Evolutionary conservation across 331 rosid species (phyloP), one percentile per base, ranked within the genome.

Genomic region (Malus hybrid): DNA sequence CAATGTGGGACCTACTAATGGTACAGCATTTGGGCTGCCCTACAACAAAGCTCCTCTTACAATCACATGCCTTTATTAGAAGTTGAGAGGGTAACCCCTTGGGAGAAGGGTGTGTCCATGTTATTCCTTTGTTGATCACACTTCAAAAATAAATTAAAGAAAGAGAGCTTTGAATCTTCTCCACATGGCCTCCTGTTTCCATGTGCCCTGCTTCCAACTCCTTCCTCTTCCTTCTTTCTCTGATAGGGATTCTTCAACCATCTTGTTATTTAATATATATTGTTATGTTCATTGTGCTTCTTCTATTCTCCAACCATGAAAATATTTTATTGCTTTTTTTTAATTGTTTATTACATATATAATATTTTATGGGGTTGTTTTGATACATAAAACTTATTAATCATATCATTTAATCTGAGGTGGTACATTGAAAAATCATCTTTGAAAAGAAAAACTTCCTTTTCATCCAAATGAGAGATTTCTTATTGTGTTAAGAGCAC

Each of bases 111-210:
- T 81, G 88, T 75, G 76, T 82, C 88, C 90, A 84, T 90, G 89
- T 87, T 82, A 81, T 82, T 88, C 87, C 78, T 79, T 81, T 81
- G 83, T 73, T 84, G 68, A 78, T 81, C 72, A 10, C 72, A 10
- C 34, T 42, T 57, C 2, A 29, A 61, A 48, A 61, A 44, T 11
- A 13, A 55, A 77, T 56, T 44, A 80, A 80, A 75, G 52, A 81
- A 85, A 83, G 77, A 80, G 84, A 86, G 77, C 78, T 84, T 84
- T 85, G 93, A 86, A 87, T 89, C 93, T 88, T 88, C 90, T 78
- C 88, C 97, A 86, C 95, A 88, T 91, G 97, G 86, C 82, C 81
- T 80, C 62, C 88, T 86, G 89, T 72, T 85, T 87, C 97, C 97
- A 91, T 89, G 97, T 91, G 93, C 91, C 84, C 61, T 22, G 84